Evolutionary conservation across 208 protist species (phyloP).

Genomic region (Phytomonas francai): DNA sequence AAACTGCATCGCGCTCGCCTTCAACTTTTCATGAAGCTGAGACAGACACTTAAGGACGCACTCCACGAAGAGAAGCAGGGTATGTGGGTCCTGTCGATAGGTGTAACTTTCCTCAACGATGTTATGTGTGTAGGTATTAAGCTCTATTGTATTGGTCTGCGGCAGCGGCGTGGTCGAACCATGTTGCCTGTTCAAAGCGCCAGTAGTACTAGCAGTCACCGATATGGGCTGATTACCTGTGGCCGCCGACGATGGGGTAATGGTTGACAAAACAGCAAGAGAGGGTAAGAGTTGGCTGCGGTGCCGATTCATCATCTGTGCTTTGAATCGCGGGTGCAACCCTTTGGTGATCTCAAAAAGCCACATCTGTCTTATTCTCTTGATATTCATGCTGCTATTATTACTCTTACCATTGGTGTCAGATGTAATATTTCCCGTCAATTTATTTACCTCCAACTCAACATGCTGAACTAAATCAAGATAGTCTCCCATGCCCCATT

Average conservation of each 20-base stretch:
- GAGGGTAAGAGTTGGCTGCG: constrained; percentile 39
- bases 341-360: constrained; percentile 35
- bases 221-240: constrained; percentile 15
- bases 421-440: not conserved
- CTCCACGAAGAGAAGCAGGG: constrained; percentile 35
- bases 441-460: constrained; percentile 10
- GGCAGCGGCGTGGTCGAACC: constrained; percentile 17
- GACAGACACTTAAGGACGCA: constrained; percentile 37
- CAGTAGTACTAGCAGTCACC: constrained; percentile 12
- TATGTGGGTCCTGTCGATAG: constrained; percentile 58
- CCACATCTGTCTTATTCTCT: constrained; percentile 32
- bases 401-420: constrained; percentile 7
- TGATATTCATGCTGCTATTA: constrained; percentile 13
- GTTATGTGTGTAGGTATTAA: constrained; percentile 36
- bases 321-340: constrained; percentile 41
- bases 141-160: constrained; percentile 33
- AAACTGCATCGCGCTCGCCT: constrained; percentile 19
- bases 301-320: constrained; percentile 60
- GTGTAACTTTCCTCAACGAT: constrained; percentile 39
- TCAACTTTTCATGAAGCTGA: constrained; percentile 24
- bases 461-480: constrained; percentile 22
- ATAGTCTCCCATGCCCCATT: constrained; percentile 32
- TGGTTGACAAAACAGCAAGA: constrained; percentile 22
- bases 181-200: constrained; percentile 12
- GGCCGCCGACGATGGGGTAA: constrained; percentile 26